A percentile compares a stretch with the other conserved stretches of the same genome.
Conservation (phyloP, 2,329 filamentous ascomycete genomes). For the Claviceps humidiphila region DNA sequence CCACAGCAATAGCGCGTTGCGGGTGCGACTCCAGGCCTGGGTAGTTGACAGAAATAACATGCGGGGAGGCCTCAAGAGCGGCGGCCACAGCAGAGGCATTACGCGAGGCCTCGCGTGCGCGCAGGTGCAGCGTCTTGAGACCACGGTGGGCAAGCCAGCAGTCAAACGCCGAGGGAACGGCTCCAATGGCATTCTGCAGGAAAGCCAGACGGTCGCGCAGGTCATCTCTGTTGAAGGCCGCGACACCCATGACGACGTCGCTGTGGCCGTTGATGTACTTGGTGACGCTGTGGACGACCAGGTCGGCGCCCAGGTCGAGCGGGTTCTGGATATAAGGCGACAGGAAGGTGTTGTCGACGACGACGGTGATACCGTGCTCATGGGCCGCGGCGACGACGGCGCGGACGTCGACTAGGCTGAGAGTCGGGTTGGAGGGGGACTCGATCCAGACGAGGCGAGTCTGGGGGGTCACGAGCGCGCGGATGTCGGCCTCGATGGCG, state of each 20-base stretch:
- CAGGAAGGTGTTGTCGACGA: slow-evolving; percentile 99
- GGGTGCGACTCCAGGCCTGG: slow-evolving; percentile 80
- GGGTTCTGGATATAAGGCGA: slow-evolving; percentile 96
- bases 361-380: slow-evolving; percentile 76
- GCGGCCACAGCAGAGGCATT: slow-evolving; percentile 70
- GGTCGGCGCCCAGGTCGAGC: slow-evolving; percentile 86
- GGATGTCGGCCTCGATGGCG: slow-evolving; percentile 78
- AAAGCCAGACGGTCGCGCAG: slow-evolving; percentile 70
- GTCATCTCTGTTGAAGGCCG: slow-evolving; percentile 79
- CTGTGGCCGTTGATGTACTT: slow-evolving; percentile 99
- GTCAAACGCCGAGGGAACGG: slow-evolving; percentile 89
- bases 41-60: slow-evolving; percentile 89
- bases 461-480: slow-evolving; percentile 69
- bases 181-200: slow-evolving; percentile 94
- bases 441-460: slow-evolving; percentile 96
- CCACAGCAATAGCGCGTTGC: slow-evolving; percentile 69
- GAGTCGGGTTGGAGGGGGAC: slow-evolving; percentile 84
- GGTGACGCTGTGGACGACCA: slow-evolving; percentile 92
- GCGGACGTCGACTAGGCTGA: slow-evolving; percentile 84
- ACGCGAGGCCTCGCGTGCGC: slow-evolving; percentile 67
- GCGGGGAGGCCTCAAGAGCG: slow-evolving; percentile 63
- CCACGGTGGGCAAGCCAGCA: slow-evolving; percentile 96
- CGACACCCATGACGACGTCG: slow-evolving; percentile 95
- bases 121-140: slow-evolving; percentile 89
- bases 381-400: slow-evolving; percentile 75